Conservation (phyloP, 257 asterid species). For the Galeopsis tetrahit region DNA sequence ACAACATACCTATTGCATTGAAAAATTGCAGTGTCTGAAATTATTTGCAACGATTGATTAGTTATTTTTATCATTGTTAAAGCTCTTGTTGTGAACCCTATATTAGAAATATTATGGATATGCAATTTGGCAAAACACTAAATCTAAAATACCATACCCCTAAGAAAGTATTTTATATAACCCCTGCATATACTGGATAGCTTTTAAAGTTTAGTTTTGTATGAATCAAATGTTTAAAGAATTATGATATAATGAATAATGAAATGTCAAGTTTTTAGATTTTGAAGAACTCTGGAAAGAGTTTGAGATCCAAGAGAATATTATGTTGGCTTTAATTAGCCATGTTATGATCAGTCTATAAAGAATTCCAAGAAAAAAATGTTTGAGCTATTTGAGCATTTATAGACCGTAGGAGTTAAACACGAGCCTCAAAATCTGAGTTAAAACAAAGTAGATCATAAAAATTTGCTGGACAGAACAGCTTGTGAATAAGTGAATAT, state of each 20-base stretch:
- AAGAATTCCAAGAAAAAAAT: no score
- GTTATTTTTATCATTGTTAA: not conserved
- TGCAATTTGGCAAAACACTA: not conserved
- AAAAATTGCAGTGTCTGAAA: not conserved
- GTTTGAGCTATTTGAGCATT: no score
- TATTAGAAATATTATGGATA: not conserved
- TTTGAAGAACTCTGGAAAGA: not conserved
- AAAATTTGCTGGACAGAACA: not conserved
- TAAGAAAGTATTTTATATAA: conserved; percentile 13
- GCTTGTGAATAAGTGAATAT: not conserved
- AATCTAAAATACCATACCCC: not conserved
- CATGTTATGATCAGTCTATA: no score
- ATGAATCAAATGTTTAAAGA: conserved; percentile 14
- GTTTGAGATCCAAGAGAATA: conserved; percentile 2
- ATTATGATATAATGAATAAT: conserved; percentile 4
- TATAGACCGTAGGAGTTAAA: no score
- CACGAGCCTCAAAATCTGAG: not conserved
- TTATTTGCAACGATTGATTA: not conserved
- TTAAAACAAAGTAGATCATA: not conserved
- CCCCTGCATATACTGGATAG: conserved; percentile 4
- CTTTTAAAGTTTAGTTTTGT: conserved; percentile 6
- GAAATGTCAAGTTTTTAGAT: not conserved
- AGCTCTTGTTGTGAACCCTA: not conserved
- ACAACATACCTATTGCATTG: not conserved
- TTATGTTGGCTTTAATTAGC: not conserved